Evolutionary conservation across 768 basidiomycete species (phyloP).

Genomic region (Podaxis sp.): DNA sequence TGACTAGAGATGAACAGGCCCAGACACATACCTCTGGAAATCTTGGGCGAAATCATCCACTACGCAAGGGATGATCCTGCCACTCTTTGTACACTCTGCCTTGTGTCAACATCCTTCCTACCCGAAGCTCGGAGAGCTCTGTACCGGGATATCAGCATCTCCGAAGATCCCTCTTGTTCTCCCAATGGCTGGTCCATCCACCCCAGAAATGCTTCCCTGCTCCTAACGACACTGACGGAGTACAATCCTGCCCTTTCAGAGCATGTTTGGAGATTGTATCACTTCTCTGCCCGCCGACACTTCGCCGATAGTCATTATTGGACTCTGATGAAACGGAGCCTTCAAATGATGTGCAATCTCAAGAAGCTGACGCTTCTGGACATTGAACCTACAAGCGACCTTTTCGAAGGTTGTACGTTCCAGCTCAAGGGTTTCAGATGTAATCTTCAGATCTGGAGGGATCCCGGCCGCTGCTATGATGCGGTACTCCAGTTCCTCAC

Average conservation of each 20-base stretch:
- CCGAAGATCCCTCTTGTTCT: background rate
- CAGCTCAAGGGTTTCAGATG: background rate
- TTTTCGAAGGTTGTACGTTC: background rate
- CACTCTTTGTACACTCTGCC: background rate
- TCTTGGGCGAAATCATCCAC: background rate
- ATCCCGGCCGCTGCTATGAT: background rate
- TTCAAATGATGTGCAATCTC: background rate
- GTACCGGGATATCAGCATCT: background rate
- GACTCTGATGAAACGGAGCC: background rate
- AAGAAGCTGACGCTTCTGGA: background rate
- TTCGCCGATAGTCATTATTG: background rate
- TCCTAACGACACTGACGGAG: background rate
- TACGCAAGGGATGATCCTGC: background rate
- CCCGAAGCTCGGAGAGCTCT: background rate
- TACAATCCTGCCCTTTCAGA: background rate
- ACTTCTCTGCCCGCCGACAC: background rate
- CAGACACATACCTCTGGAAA: background rate
- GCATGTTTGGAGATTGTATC: background rate
- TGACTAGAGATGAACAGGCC: too few relatives aligned
- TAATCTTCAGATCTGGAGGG: background rate
- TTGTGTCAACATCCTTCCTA: background rate
- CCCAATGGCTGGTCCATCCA: background rate
- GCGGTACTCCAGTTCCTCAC: background rate
- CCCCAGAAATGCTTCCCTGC: background rate
- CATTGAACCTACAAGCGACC: background rate